Conservation (phyloP, 345 rosid genomes). For the Populus simonii region DNA sequence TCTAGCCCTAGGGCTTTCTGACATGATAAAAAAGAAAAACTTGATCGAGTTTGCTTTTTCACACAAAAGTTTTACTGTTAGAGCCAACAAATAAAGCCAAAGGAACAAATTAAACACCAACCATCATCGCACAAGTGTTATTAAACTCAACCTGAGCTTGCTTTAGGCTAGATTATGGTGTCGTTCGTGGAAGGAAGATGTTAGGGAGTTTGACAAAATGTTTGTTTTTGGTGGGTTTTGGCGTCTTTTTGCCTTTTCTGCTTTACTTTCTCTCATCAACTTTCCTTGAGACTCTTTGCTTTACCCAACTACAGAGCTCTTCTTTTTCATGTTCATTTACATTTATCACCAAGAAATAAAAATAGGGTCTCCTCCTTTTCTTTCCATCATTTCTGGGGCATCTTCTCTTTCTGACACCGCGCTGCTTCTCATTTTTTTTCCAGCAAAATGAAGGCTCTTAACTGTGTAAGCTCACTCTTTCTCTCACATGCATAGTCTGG, state of each 20-base stretch:
- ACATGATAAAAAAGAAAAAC: too few relatives aligned
- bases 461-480: slow-evolving; percentile 29
- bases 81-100: too few relatives aligned
- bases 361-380: background rate
- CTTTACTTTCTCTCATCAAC: slow-evolving; percentile 12
- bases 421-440: background rate
- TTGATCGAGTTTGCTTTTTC: too few relatives aligned
- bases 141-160: too few relatives aligned
- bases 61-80: too few relatives aligned
- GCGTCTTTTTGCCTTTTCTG: background rate
- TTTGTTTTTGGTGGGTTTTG: background rate
- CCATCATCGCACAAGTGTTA: too few relatives aligned
- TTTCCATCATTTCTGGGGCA: background rate
- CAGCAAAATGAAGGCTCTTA: slow-evolving; percentile 35
- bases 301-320: slow-evolving; percentile 18
- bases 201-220: background rate
- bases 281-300: slow-evolving; percentile 25
- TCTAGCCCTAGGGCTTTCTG: too few relatives aligned
- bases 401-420: background rate
- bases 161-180: background rate
- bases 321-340: background rate
- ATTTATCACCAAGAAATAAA: background rate
- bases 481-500: background rate
- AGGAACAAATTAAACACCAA: too few relatives aligned
- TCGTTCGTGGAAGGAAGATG: background rate